Evolutionary conservation across 768 basidiomycete genomes (phyloP), one percentile per base, ranked within the genome.

Genomic region (Lactifluus subvellereus): DNA sequence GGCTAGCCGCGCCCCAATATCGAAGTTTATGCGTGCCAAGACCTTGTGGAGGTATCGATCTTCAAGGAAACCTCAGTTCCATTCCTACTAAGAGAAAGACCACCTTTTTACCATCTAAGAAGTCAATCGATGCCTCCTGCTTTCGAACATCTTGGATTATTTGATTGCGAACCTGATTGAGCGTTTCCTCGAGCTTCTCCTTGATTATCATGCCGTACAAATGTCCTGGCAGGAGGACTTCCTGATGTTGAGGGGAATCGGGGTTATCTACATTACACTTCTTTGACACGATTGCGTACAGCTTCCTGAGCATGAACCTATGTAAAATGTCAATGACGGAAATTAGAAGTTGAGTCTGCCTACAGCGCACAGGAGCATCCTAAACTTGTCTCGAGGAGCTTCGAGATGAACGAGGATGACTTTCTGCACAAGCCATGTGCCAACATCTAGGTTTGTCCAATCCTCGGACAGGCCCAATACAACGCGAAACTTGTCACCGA

Each of bases 241-340:
- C 97, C 73, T 99, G 97, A 71, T 98, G 92, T 72, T 98, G 96
- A 62, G 97, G 94, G 1, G 95, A 98, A 80, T 99, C 97, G 5
- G 97, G 95, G 72, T 98, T 98, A 77, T 99, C 97, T 55, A 89
- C 82, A 69, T 89, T 90, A 68, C 92, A 97, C 48, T 88, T 84
- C 48, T 88, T 87, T 5, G 94, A 95, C 7, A 98, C 94, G 18
- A 94, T 78, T 1, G 92, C 83, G 69, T 92, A 98, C 13, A 99
- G 79, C 75, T 98, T 99, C 65, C 94, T 88, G 35, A 98, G 80
- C 97, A 98, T 98, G 78, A 94, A 98, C 42, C 95, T 98, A 69
- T 22, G 20, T 53, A 35, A 45, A 10, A 3, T 18, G 27, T 53
- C 37, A 54, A 32, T 22, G 20, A 18, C 42, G 32, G 53, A 37